Evolutionary conservation across 176 grass and related monocot genomes (phyloP).

Genomic region (Avena sativa): DNA sequence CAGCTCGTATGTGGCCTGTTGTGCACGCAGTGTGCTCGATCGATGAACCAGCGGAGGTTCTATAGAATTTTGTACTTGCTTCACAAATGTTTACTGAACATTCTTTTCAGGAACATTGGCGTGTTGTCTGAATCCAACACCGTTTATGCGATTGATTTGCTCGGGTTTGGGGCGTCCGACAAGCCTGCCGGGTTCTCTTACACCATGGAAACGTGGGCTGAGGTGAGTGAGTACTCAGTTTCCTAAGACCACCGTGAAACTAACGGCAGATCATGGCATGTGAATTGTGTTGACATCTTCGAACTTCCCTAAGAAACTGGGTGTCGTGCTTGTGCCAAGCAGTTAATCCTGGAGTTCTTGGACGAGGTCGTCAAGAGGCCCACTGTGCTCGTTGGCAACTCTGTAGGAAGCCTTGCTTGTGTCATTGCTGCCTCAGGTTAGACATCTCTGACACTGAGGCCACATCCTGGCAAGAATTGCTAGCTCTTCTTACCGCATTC

Average conservation of each 20-base stretch:
- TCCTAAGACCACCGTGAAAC: no score
- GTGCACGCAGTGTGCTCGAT: constrained; percentile 28
- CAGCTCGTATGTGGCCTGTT: background rate
- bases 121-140: constrained; percentile 78
- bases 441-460: background rate
- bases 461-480: background rate
- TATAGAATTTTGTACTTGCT: background rate
- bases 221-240: constrained; percentile 37
- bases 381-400: constrained; percentile 85
- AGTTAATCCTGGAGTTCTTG: constrained; percentile 97
- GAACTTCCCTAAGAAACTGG: background rate
- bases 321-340: constrained; percentile 20
- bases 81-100: background rate
- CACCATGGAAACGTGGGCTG: constrained; percentile 94
- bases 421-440: constrained; percentile 91
- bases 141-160: constrained; percentile 84
- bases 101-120: constrained; percentile 55
- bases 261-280: constrained; percentile 10
- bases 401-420: constrained; percentile 92
- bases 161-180: constrained; percentile 92
- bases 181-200: constrained; percentile 82
- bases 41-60: background rate
- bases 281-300: background rate
- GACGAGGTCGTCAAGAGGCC: constrained; percentile 83
- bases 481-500: background rate